Evolutionary conservation across 768 basidiomycete species (phyloP), one percentile per base, ranked within the genome.

Genomic region (Pulveroboletus frians): DNA sequence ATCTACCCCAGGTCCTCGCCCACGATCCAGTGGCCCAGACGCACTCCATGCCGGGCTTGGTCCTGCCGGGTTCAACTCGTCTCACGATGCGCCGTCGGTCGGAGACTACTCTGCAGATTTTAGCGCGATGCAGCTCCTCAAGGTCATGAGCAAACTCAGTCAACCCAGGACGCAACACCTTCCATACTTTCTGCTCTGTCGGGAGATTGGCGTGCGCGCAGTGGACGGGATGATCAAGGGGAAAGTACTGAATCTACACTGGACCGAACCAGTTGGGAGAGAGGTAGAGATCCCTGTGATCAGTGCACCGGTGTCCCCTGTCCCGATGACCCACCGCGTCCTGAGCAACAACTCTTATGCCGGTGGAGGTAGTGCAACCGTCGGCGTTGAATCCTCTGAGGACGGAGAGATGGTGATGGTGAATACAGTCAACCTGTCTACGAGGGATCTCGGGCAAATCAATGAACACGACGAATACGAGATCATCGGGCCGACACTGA

Each of bases 161-260:
- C 79, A 82, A 55, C 76, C 77, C 1, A 78, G 78, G 38, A 76
- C 80, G 43, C 76, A 72, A 10, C 80, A 83, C 53, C 71, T 92
- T 43, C 78, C 85, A 2, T 92, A 92, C 65, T 92, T 92, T 66
- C 71, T 83, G 52, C 75, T 92, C 13, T 92, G 88, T 59, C 76
- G 87, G 35, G 88, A 92, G 64, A 69, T 92, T n/a, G 90, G 90
- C 3, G 87, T 87, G 39, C 75, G 80, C 9, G 85, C 86, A 5
- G 86, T 92, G 8, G 90, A 92, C 61, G 88, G 85, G 23, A 86
- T 92, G 87, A 79, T 92, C 40, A 81, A 83, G 52, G 86, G 83
- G 1, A 76, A 83, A 45, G 80, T 92, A 43, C 66, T 89, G 46
- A 85, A 88, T 62, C 63, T 89, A 55, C 73, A 86, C 44, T 89